phyloP scores from a whole-genome alignment of 306 rosid species.

The cucumber (Cucumis sativus) region DNA sequence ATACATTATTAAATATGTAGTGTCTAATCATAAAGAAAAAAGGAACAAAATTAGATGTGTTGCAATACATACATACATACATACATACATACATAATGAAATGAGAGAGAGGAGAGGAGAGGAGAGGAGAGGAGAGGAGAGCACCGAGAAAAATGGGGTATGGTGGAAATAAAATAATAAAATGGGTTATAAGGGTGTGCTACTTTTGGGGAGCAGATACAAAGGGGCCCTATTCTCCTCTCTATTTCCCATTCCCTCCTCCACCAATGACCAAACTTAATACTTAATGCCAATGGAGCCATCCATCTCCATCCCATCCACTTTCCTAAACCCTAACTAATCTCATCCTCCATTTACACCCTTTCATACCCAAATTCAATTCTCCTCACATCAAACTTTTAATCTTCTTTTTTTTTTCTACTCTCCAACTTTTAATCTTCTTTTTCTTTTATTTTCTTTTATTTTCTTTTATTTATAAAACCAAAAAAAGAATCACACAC shows the following conservation, averaged over 20 bases:
- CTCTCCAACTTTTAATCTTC: background rate
- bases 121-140: background rate
- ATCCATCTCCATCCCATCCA: too few relatives aligned
- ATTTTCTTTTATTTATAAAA: background rate
- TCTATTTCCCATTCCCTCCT: background rate
- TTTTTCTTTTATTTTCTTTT: background rate
- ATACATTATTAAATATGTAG: too few relatives aligned
- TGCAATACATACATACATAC: too few relatives aligned
- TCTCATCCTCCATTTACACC: too few relatives aligned
- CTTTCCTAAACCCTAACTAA: too few relatives aligned
- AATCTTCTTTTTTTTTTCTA: background rate
- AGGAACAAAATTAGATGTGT: too few relatives aligned
- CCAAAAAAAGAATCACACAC: background rate
- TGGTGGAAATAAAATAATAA: conserved; percentile 28
- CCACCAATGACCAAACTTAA: background rate
- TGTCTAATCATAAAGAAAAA: too few relatives aligned
- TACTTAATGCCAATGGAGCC: too few relatives aligned
- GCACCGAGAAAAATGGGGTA: background rate
- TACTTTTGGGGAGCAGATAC: conserved; percentile 92
- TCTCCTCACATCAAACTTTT: too few relatives aligned
- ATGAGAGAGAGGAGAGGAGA: background rate
- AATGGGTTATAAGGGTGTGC: conserved; percentile 39
- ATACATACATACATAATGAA: too few relatives aligned
- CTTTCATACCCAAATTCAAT: too few relatives aligned
- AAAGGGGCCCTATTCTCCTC: conserved; percentile 29